Conservation (phyloP, 768 basidiomycete genomes). For the Agaricus blazei region DNA sequence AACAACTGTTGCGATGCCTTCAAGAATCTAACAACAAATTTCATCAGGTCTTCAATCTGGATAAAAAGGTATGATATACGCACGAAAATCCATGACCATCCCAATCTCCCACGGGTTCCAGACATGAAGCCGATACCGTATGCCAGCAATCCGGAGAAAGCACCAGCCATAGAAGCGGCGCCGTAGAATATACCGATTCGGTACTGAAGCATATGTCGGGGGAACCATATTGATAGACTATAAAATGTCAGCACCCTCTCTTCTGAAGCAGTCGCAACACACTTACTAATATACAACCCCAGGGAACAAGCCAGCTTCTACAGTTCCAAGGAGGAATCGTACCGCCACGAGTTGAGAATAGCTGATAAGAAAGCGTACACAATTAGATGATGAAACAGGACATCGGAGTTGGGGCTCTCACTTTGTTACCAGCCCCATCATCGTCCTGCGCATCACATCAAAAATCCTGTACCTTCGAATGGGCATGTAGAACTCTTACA, state of each 20-base stretch:
- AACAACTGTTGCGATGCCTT: constrained; percentile 56
- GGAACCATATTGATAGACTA: constrained; percentile 67
- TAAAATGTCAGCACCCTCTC: background rate
- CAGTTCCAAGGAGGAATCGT: constrained; percentile 54
- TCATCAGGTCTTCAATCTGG: background rate
- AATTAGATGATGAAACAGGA: background rate
- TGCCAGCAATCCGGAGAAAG: constrained; percentile 57
- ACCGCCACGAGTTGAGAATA: constrained; percentile 59
- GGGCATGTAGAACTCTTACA: constrained; percentile 26
- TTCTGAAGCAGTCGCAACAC: background rate
- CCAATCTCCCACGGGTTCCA: constrained; percentile 38
- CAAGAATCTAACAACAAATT: constrained; percentile 41
- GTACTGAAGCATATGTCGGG: constrained; percentile 52
- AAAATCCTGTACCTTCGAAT: background rate
- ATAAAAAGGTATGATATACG: constrained; percentile 12
- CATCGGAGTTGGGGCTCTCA: constrained; percentile 17
- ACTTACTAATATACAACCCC: constrained; percentile 70
- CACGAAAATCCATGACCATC: constrained; percentile 71
- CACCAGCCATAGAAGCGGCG: constrained; percentile 58
- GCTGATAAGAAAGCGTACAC: constrained; percentile 23
- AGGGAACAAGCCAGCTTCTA: constrained; percentile 70
- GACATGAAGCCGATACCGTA: constrained; percentile 51
- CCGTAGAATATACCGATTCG: constrained; percentile 63
- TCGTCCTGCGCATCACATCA: constrained; percentile 32
- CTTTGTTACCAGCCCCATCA: constrained; percentile 69